Conservation (phyloP, 208 protist genomes). For the Acanthamoeba lenticulata region DNA sequence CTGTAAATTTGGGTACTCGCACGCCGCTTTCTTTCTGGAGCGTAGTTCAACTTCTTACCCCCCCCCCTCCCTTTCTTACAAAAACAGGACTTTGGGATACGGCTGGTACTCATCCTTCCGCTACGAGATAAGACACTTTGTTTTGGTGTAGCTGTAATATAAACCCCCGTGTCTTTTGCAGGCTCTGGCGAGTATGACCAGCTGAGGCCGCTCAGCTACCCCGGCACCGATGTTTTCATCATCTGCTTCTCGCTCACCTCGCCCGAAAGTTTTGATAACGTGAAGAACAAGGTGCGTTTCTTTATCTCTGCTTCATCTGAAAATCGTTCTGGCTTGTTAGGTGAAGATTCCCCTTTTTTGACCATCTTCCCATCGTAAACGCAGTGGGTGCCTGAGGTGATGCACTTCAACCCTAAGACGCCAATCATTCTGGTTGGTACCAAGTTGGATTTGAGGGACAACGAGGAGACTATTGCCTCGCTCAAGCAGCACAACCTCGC, state of each 20-base stretch:
- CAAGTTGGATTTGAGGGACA: slow-evolving; percentile 75
- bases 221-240: slow-evolving; percentile 84
- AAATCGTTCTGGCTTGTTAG: not conserved
- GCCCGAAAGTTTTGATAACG: slow-evolving; percentile 77
- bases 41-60: too few relatives aligned
- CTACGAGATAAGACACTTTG: too few relatives aligned
- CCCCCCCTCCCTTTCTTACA: not conserved
- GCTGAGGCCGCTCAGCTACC: slow-evolving; percentile 84
- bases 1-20: slow-evolving; percentile 82
- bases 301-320: not conserved
- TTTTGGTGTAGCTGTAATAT: not conserved
- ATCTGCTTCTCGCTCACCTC: slow-evolving; percentile 86
- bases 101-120: slow-evolving; percentile 52
- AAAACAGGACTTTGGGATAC: slow-evolving; percentile 64
- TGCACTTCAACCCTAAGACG: slow-evolving; percentile 63
- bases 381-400: slow-evolving; percentile 78
- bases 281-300: slow-evolving; percentile 73
- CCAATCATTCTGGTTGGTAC: slow-evolving; percentile 81
- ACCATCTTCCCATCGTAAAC: not conserved
- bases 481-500: slow-evolving; percentile 64
- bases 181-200: slow-evolving; percentile 86
- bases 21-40: not conserved
- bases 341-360: not conserved
- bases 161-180: not conserved
- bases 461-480: slow-evolving; percentile 60